Conservation (phyloP, 768 basidiomycete genomes). For the Tremella fuciformis region DNA sequence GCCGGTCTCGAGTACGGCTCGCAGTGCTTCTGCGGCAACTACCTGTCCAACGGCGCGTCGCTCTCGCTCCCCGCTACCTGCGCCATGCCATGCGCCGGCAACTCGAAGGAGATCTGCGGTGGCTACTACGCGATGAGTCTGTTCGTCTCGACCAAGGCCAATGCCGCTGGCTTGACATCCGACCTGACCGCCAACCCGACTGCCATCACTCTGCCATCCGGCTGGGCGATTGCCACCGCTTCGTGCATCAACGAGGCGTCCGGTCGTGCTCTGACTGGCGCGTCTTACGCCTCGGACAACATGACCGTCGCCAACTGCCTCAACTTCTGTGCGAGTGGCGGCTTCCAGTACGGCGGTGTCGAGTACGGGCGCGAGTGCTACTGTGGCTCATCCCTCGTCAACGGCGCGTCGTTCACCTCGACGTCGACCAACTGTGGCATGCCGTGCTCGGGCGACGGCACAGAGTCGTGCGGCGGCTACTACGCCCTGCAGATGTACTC, state of each 20-base stretch:
- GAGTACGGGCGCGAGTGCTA: slow-evolving; percentile 35
- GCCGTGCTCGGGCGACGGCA: slow-evolving; percentile 36
- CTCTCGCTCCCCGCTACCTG: slow-evolving; percentile 22
- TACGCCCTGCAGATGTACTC: not conserved
- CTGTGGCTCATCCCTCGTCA: slow-evolving; percentile 30
- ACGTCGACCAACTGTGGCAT: slow-evolving; percentile 26
- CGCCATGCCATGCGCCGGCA: slow-evolving; percentile 39
- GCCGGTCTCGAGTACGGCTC: slow-evolving; percentile 37
- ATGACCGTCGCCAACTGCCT: slow-evolving; percentile 40
- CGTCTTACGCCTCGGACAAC: slow-evolving; percentile 15
- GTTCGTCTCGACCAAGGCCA: slow-evolving; percentile 20
- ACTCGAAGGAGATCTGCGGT: slow-evolving; percentile 25
- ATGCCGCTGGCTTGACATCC: slow-evolving; percentile 7
- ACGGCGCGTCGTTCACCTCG: slow-evolving; percentile 27
- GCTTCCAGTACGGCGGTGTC: slow-evolving; percentile 30
- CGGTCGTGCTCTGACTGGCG: slow-evolving; percentile 41
- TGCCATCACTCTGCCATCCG: slow-evolving; percentile 13
- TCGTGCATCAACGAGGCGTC: slow-evolving; percentile 25
- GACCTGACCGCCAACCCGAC: slow-evolving; percentile 15
- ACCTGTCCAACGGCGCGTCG: slow-evolving; percentile 29
- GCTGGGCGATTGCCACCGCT: slow-evolving; percentile 22
- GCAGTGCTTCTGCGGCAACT: slow-evolving; percentile 40
- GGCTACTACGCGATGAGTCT: slow-evolving; percentile 26
- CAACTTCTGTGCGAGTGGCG: slow-evolving; percentile 28
- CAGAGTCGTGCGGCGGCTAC: slow-evolving; percentile 26